These are phyloP conservation scores for Protomyces lactucae-debilis DNA, from an alignment of 1,139 yeast genomes.

Conservation along the genomic window DNA sequence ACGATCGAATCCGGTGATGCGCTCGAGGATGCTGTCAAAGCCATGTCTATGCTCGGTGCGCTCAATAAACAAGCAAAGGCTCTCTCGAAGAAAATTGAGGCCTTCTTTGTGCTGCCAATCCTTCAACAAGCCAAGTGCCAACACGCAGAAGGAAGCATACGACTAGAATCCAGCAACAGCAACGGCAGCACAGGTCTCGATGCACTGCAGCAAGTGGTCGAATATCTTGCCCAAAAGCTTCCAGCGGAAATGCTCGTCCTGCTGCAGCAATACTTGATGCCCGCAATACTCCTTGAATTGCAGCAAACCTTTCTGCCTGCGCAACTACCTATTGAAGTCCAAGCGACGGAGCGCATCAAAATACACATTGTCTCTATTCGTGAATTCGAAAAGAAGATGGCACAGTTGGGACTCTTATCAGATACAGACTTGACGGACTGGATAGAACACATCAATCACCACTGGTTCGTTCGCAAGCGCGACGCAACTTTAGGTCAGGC, in stretches of 20 bases:
- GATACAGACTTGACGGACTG: not conserved
- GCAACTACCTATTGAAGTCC: slow-evolving; percentile 1
- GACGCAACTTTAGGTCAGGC: not conserved
- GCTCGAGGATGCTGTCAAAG: not conserved
- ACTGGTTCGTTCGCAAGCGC: slow-evolving; percentile 3
- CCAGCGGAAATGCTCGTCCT: not conserved
- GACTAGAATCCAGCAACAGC: not conserved
- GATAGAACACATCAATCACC: not conserved
- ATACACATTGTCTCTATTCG: not conserved
- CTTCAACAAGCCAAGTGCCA: not conserved
- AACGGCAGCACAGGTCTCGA: not conserved
- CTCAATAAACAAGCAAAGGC: not conserved
- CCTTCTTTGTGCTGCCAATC: not conserved
- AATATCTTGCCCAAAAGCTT: not conserved
- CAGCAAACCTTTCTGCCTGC: not conserved
- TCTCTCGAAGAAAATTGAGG: not conserved
- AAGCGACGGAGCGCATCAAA: slow-evolving; percentile 10
- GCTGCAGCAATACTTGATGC: slow-evolving; percentile 1
- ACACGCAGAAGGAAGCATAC: not conserved
- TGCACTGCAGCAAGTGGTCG: not conserved
- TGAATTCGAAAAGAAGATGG: not conserved
- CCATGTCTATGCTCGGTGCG: not conserved
- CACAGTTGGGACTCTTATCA: not conserved
- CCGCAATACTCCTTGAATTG: not conserved
- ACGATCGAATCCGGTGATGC: not conserved